These are phyloP conservation scores for Gossypium anomalum DNA, from an alignment of 345 rosid genomes.

Conservation along the genomic window DNA sequence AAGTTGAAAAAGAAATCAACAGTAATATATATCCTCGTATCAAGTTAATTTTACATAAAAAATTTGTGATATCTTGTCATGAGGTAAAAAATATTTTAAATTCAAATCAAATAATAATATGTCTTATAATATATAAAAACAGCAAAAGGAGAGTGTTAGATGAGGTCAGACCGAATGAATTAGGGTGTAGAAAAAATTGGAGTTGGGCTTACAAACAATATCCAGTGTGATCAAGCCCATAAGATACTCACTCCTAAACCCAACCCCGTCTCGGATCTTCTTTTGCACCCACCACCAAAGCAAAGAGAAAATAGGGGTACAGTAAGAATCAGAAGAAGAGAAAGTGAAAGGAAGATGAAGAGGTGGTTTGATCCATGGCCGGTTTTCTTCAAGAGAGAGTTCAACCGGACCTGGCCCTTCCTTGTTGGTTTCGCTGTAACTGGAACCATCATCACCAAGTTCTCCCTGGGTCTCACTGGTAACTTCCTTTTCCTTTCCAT, in stretches of 20 bases:
- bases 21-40: no score
- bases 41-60: no score
- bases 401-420: conserved; percentile 77
- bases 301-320: not conserved
- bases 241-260: not conserved
- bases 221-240: not conserved
- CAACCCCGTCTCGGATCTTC: not conserved
- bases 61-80: no score
- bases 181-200: not conserved
- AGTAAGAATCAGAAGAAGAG: not conserved
- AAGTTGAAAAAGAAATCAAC: no score
- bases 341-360: conserved; percentile 27
- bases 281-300: not conserved
- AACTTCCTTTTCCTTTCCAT: not conserved
- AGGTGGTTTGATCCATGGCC: conserved; percentile 69
- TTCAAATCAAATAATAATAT: no score
- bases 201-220: not conserved
- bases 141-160: no score
- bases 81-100: no score
- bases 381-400: conserved; percentile 75
- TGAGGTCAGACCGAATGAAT: no score
- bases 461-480: conserved; percentile 68
- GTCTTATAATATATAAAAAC: no score
- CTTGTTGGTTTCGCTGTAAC: conserved; percentile 71
- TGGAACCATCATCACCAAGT: conserved; percentile 62